Base-by-base conservation (phyloP, 306 rosid species). In the Vigna mungo region DNA sequence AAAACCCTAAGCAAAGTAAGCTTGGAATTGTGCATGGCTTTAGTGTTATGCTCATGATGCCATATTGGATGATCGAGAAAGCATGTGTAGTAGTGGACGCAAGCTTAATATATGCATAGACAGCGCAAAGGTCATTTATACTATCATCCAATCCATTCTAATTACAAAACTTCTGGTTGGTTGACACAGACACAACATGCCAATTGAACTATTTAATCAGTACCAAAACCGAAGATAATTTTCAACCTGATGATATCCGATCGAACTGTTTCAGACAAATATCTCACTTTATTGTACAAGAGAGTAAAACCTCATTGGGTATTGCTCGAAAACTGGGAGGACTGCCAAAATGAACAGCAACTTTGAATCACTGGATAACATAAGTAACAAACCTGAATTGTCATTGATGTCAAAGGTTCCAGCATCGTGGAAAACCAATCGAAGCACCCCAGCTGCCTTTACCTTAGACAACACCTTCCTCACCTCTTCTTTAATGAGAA, bases 361-460 rank as follows among this genome's bases (percentile, higher is more conserved):
- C 20, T 68, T 64, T 56, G 67, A 27, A 44, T 49, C 67, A 56
- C 71, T 43, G 7, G 48, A 63, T 27, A 5, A 32, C 12, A 21
- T 6, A 7, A 59, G 55, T 49, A 23, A 27, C 3, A 72, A 49
- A 92, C 97, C 97, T 78, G 97, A 85, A 75, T 81, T 82, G 37
- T 88, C 91, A 80, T 80, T 80, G 36, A 78, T 71, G 46, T 89
- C 94, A 85, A 88, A 95, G 68, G 99, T 90, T 72, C 97, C 99
- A 0, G 99, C 97, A 75, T 92, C 97, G 21, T 92, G 99, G 80
- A 95, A 95, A 64, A 92, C 99, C 84, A 92, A 49, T 37, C 97
- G 97, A 80, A 95, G 99, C 71, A 92, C 86, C 30, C 93, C 97
- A 2, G 99, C 90, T 0, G 97, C 96, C 81, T 86, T 90, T 63